Conservation (phyloP, 2,329 filamentous ascomycete genomes). For the Rhinocladiella similis region DNA sequence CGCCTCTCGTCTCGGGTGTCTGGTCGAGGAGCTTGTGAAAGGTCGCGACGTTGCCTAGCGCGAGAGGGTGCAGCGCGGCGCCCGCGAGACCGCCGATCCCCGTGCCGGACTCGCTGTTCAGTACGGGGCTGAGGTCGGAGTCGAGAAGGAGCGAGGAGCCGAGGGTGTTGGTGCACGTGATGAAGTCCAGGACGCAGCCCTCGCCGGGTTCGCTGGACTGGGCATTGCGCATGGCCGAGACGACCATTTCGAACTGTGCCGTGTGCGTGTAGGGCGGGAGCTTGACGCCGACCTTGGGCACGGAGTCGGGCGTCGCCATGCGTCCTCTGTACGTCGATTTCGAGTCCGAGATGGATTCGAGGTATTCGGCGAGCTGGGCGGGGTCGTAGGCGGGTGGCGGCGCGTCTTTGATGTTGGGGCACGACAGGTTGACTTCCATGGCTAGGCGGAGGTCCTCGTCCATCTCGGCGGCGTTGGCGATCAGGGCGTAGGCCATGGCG, state of each 20-base stretch:
- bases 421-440: slow-evolving; percentile 77
- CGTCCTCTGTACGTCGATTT: slow-evolving; percentile 32
- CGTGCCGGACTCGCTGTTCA: slow-evolving; percentile 53
- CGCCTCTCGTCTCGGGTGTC: slow-evolving; percentile 48
- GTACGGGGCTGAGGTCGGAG: slow-evolving; percentile 33
- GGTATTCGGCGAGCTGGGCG: slow-evolving; percentile 54
- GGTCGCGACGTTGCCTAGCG: slow-evolving; percentile 72
- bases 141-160: slow-evolving; percentile 65
- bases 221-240: slow-evolving; percentile 48
- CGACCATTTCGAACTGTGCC: slow-evolving; percentile 62
- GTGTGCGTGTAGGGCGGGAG: slow-evolving; percentile 74
- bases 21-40: slow-evolving; percentile 62
- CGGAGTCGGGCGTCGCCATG: slow-evolving; percentile 36
- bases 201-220: slow-evolving; percentile 26
- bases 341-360: slow-evolving; percentile 47
- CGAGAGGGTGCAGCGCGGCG: slow-evolving; percentile 69
- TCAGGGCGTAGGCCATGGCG: slow-evolving; percentile 54
- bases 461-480: slow-evolving; percentile 43
- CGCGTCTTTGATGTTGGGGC: slow-evolving; percentile 69
- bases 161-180: slow-evolving; percentile 74
- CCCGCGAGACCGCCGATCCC: slow-evolving; percentile 74
- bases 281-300: slow-evolving; percentile 64
- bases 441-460: slow-evolving; percentile 54
- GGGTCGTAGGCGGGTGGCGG: slow-evolving; percentile 71
- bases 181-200: slow-evolving; percentile 48